Evolutionary conservation across 768 basidiomycete genomes (phyloP), one percentile per base, ranked within the genome.

Genomic region (Clitopilus passeckerianus): DNA sequence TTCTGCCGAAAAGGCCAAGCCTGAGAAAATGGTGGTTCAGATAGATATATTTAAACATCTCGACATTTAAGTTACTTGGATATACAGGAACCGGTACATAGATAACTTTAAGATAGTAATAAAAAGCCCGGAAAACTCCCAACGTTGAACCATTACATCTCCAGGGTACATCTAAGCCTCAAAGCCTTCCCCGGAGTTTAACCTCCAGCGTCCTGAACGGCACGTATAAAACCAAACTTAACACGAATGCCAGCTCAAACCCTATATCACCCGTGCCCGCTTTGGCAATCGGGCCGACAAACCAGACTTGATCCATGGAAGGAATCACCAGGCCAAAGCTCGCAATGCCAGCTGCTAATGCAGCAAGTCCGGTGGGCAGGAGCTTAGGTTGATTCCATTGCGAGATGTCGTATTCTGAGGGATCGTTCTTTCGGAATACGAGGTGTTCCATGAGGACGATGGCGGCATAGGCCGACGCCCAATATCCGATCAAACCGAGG

Each of bases 401-500:
- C 27, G 27, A 30, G 27, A 30, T 30, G 37, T 41, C 37, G 37
- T 18, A 41, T 15, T 41, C 5, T 4, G 37, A 3, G 5, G 37
- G 37, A n/a, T 41, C 37, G 37, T 41, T 15, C 14, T 41, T 41
- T 41, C 90, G 80, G 76, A 91, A 88, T 57, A 85, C 65, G 44
- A 86, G 65, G 69, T 94, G 91, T 68, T 94, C 91, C 5, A 83
- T 66, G 50, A 89, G 66, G 64, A 93, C 65, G 60, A 91, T 81
- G 24, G 81, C 83, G 54, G 76, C 76, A 67, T 82, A 93, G 9
- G 83, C 78, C n/a, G 76, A 74, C 3, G 80, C 78, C 84, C 84
- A 89, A 69, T 89, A 90, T 5, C 86, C 85, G 54, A 82, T 86
- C 9, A 93, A 72, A 14, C 88, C 86, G 5, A 93, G 81, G 74